phyloP scores from a whole-genome alignment of 768 basidiomycete genomes.

The Pleurotus tuoliensis region DNA sequence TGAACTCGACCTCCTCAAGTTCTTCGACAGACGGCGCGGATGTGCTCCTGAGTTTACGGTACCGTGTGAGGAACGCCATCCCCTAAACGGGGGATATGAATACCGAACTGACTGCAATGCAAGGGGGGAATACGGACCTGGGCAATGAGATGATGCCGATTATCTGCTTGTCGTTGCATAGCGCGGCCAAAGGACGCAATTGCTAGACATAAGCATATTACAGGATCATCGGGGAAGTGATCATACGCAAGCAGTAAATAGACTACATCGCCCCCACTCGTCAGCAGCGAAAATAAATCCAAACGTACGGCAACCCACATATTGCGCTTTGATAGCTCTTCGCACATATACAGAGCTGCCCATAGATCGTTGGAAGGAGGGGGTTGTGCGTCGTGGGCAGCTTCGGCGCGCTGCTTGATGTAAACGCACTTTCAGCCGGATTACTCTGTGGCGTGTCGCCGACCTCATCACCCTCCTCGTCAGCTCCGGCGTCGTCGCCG shows the following conservation, averaged over 20 bases:
- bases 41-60: constrained; percentile 58
- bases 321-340: constrained; percentile 90
- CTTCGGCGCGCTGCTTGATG: constrained; percentile 18
- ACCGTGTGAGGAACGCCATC: constrained; percentile 80
- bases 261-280: constrained; percentile 41
- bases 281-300: not conserved
- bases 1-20: constrained; percentile 83
- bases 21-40: constrained; percentile 27
- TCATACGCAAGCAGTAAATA: constrained; percentile 90
- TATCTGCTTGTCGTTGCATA: constrained; percentile 93
- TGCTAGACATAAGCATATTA: constrained; percentile 79
- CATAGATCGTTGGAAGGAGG: constrained; percentile 69
- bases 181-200: constrained; percentile 86
- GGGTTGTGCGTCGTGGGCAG: constrained; percentile 73
- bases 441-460: constrained; percentile 6
- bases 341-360: constrained; percentile 76
- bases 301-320: constrained; percentile 49
- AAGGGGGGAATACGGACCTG: constrained; percentile 35
- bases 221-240: constrained; percentile 76
- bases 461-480: constrained; percentile 12
- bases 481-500: constrained; percentile 22
- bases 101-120: not conserved
- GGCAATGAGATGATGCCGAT: constrained; percentile 83
- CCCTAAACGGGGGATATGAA: constrained; percentile 39
- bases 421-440: too few relatives aligned